Percentiles rank a stretch among this genome's conserved stretches.
Evolutionary conservation across 257 asterid genomes (phyloP).

Genomic region (Rhazya stricta): DNA sequence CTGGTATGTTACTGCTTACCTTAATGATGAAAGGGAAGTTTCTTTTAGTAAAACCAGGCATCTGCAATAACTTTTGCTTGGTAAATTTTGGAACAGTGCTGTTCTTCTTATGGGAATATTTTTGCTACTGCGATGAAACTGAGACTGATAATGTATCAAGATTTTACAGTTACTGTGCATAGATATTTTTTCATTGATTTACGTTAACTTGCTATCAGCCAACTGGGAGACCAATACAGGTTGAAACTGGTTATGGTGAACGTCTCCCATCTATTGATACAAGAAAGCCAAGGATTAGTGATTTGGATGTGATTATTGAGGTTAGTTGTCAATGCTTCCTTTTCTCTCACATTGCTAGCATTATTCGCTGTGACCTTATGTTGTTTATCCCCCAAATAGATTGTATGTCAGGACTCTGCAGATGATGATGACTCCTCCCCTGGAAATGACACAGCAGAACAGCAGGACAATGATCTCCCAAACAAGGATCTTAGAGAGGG

Average conservation of each 20-base stretch:
- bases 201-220: conserved; percentile 47
- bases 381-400: conserved; percentile 44
- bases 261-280: conserved; percentile 88
- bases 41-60: not conserved
- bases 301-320: conserved; percentile 79
- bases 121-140: not conserved
- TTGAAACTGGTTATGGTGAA: conserved; percentile 78
- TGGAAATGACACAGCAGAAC: conserved; percentile 38
- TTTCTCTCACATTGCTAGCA: not conserved
- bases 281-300: conserved; percentile 80
- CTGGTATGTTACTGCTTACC: conserved; percentile 39
- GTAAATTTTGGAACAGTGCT: not conserved
- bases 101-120: not conserved
- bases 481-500: conserved; percentile 37
- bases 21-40: not conserved
- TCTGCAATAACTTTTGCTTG: not conserved
- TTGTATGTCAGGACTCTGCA: conserved; percentile 53
- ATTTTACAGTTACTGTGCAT: not conserved
- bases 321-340: conserved; percentile 21
- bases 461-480: conserved; percentile 38
- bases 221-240: conserved; percentile 92
- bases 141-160: not conserved
- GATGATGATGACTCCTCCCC: conserved; percentile 45
- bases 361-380: not conserved
- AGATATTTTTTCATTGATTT: conserved; percentile 18